Percentiles rank a stretch among this genome's conserved stretches.
Evolutionary conservation across 192 early-diverging fungal genomes (phyloP).

Genomic region (Chytriomyces confervae): DNA sequence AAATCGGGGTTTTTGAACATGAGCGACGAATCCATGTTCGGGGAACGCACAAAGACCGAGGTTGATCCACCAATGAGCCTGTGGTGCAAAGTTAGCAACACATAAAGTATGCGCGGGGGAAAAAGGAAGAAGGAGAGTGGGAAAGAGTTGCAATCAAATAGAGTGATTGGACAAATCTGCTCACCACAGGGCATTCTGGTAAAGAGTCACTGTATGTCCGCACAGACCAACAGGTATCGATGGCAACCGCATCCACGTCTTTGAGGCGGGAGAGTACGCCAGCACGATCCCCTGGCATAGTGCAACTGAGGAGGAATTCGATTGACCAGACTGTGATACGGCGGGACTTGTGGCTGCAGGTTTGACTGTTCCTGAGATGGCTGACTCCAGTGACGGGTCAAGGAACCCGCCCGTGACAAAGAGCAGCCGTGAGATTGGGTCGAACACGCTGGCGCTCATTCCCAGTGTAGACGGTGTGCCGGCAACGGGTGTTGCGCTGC

Average conservation of each 20-base stretch:
- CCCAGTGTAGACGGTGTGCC: not conserved
- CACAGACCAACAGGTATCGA: constrained; percentile 35
- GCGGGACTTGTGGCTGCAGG: not conserved
- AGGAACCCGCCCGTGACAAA: constrained; percentile 31
- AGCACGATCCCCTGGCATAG: constrained; percentile 5
- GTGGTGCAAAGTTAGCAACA: not conserved
- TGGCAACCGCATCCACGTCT: not conserved
- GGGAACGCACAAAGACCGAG: constrained; percentile 11
- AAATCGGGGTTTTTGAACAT: not conserved
- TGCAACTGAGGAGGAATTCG: not conserved
- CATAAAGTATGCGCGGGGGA: not conserved
- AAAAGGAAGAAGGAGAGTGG: not conserved
- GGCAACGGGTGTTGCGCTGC: not conserved
- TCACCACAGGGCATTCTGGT: not conserved
- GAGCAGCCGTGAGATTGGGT: not conserved
- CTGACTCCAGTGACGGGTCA: not conserved
- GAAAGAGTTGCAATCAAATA: not conserved
- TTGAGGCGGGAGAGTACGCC: not conserved
- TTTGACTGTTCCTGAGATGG: not conserved
- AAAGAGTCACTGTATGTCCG: constrained; percentile 29
- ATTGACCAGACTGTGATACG: too few species aligned
- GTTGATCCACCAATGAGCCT: constrained; percentile 30
- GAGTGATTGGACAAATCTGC: not conserved
- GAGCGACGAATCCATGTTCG: not conserved
- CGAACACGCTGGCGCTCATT: not conserved